Evolutionary conservation across 2,329 filamentous ascomycete species (phyloP).

Genomic region (Tothia fuscella): DNA sequence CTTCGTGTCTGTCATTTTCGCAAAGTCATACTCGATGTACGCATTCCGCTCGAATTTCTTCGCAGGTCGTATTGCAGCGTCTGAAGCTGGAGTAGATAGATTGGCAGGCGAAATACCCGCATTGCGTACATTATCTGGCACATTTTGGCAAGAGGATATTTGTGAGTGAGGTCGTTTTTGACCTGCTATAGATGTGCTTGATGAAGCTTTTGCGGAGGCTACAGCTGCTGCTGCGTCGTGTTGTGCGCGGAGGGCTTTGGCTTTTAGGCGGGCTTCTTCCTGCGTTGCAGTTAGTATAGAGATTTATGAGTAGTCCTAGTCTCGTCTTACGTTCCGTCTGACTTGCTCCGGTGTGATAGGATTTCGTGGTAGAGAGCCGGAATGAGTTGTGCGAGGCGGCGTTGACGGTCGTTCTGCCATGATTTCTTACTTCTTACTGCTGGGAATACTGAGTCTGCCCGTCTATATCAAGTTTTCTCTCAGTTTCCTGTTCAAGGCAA

Average conservation of each 20-base stretch:
- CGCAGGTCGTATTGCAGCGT: slow-evolving; percentile 56
- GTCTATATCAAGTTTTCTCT: too few relatives aligned
- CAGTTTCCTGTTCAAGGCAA: too few relatives aligned
- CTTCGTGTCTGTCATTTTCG: slow-evolving; percentile 95
- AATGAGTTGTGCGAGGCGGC: slow-evolving; percentile 30
- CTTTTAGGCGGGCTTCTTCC: slow-evolving; percentile 75
- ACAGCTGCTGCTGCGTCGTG: slow-evolving; percentile 49
- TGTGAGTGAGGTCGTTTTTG: slow-evolving; percentile 62
- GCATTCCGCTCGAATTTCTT: slow-evolving; percentile 67
- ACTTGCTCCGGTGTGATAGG: slow-evolving; percentile 50
- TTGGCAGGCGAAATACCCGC: slow-evolving; percentile 38
- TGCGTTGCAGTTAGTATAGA: neutral
- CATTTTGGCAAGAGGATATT: slow-evolving; percentile 41
- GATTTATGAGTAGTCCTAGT: too few relatives aligned
- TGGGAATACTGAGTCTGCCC: too few relatives aligned
- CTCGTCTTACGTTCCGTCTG: slow-evolving; percentile 38
- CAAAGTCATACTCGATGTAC: slow-evolving; percentile 96
- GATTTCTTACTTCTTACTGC: too few relatives aligned
- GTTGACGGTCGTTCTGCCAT: slow-evolving; percentile 35
- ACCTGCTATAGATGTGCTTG: slow-evolving; percentile 32
- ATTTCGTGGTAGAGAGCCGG: slow-evolving; percentile 30
- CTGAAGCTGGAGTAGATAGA: slow-evolving; percentile 24
- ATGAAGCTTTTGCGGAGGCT: slow-evolving; percentile 14
- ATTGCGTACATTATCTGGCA: slow-evolving; percentile 55
- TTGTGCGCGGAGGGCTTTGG: slow-evolving; percentile 73